Conservation (phyloP, 257 asterid genomes). For the Fraxinus excelsior region DNA sequence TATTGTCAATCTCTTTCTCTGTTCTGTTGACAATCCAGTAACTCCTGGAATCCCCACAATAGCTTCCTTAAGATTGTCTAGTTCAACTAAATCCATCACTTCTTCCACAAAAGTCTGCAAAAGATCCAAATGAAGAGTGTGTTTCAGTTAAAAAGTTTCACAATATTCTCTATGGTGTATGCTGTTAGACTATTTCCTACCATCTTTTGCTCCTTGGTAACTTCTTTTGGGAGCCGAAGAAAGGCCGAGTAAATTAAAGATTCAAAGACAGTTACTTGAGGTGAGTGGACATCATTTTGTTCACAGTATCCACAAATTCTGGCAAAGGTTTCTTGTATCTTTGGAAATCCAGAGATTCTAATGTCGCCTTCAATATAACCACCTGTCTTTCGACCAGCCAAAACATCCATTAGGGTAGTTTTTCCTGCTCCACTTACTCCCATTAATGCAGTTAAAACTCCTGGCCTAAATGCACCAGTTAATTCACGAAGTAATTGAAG, state of each 20-base stretch:
- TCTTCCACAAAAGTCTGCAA: conserved; percentile 66
- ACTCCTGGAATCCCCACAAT: conserved; percentile 72
- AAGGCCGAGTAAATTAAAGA: conserved; percentile 65
- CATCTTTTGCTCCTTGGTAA: conserved; percentile 59
- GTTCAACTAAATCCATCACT: conserved; percentile 71
- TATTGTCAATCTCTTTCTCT: conserved; percentile 63
- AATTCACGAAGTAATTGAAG: conserved; percentile 63
- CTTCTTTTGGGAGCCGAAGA: conserved; percentile 70
- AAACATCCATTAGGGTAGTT: conserved; percentile 74
- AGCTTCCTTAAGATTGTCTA: conserved; percentile 61
- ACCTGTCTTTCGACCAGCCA: conserved; percentile 71
- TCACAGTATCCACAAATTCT: conserved; percentile 80
- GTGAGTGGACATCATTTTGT: conserved; percentile 74
- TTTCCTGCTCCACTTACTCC: conserved; percentile 82
- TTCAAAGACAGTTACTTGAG: conserved; percentile 71
- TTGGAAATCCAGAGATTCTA: conserved; percentile 69
- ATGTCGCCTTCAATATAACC: conserved; percentile 72
- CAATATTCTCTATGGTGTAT: neutral
- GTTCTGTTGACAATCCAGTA: conserved; percentile 72
- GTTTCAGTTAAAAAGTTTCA: neutral
- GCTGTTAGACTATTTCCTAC: conserved; percentile 30
- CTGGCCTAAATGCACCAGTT: conserved; percentile 73
- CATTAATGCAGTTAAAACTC: conserved; percentile 72
- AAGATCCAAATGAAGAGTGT: neutral
- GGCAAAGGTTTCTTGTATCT: conserved; percentile 72